phyloP scores from a whole-genome alignment of 768 basidiomycete genomes.

The Omphalotus guepiniiformis region DNA sequence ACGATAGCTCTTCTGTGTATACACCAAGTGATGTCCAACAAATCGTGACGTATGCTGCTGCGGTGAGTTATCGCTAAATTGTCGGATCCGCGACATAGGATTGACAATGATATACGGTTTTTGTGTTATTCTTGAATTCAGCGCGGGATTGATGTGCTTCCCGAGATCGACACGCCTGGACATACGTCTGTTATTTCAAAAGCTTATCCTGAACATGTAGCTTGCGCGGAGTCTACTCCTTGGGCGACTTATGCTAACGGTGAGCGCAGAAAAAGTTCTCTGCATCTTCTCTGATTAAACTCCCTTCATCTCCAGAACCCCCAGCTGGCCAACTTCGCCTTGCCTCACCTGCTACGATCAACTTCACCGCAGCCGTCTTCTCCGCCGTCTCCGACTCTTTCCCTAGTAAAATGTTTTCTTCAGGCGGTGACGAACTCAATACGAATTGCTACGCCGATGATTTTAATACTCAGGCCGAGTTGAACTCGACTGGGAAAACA shows the following conservation, averaged over 20 bases:
- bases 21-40: constrained; percentile 49
- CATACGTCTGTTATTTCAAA: constrained; percentile 66
- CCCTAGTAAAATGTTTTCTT: constrained; percentile 60
- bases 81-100: too few relatives aligned
- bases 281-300: neutral
- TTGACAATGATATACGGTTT: neutral
- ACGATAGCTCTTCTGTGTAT: constrained; percentile 54
- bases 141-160: constrained; percentile 71
- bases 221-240: constrained; percentile 54
- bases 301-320: constrained; percentile 44
- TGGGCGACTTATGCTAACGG: constrained; percentile 55
- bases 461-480: constrained; percentile 48
- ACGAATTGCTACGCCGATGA: constrained; percentile 62
- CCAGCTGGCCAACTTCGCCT: constrained; percentile 82
- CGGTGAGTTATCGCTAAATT: constrained; percentile 43
- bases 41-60: constrained; percentile 64
- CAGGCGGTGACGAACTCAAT: constrained; percentile 84
- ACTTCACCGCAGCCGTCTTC: constrained; percentile 57
- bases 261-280: neutral
- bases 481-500: constrained; percentile 45
- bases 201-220: constrained; percentile 71
- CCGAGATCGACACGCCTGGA: constrained; percentile 51
- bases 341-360: constrained; percentile 51
- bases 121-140: constrained; percentile 14
- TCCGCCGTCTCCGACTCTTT: constrained; percentile 47